These are phyloP conservation scores for Phlyctochytrium planicorne DNA, from an alignment of 192 early-diverging fungal species.

Conservation along the genomic window DNA sequence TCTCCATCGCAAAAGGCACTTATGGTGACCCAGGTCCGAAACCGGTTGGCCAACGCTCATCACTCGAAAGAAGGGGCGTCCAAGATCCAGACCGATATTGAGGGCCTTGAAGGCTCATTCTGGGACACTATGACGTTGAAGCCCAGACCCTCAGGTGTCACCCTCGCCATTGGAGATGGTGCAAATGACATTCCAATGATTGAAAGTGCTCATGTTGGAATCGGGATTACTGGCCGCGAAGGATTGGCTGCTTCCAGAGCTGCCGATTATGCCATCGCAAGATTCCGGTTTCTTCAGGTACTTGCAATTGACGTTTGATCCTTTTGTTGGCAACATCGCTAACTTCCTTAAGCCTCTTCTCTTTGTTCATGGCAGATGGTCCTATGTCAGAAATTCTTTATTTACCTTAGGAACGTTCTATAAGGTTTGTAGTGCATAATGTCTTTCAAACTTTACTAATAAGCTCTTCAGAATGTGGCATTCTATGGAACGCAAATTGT, in stretches of 20 bases:
- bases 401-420: conserved; percentile 85
- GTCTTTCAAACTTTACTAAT: conserved; percentile 10
- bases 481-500: conserved; percentile 75
- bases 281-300: conserved; percentile 83
- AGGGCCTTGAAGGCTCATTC: neutral
- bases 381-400: conserved; percentile 55
- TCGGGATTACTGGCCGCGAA: conserved; percentile 88
- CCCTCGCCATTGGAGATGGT: conserved; percentile 87
- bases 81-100: neutral
- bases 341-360: conserved; percentile 65
- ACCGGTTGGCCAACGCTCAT: conserved; percentile 13
- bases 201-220: conserved; percentile 87
- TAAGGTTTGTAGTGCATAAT: conserved; percentile 43
- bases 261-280: conserved; percentile 87
- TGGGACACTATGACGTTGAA: conserved; percentile 9
- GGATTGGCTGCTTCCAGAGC: conserved; percentile 84
- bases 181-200: conserved; percentile 97
- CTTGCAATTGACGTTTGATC: conserved; percentile 61
- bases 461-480: conserved; percentile 51
- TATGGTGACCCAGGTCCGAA: conserved; percentile 58
- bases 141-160: conserved; percentile 58
- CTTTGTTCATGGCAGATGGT: conserved; percentile 97
- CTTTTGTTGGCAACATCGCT: conserved; percentile 65
- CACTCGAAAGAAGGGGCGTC: neutral
- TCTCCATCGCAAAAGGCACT: conserved; percentile 88